These are phyloP conservation scores for Ganoderma boninense DNA, from an alignment of 1,284 basidiomycete genomes.

Conservation along the genomic window DNA sequence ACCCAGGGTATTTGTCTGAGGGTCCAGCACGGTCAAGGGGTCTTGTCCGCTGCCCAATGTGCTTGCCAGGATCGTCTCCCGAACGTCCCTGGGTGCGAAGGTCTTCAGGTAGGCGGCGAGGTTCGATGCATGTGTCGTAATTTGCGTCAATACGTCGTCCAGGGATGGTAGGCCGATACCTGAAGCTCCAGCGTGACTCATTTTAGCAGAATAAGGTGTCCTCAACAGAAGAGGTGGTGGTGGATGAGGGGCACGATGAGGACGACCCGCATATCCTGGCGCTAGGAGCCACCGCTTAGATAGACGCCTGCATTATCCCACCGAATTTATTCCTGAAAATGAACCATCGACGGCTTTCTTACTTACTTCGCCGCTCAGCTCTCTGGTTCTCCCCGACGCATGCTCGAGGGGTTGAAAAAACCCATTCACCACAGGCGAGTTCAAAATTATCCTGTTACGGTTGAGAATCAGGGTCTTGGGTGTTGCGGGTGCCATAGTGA, in stretches of 20 bases:
- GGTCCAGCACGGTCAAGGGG: slow-evolving; percentile 64
- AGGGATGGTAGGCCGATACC: slow-evolving; percentile 21
- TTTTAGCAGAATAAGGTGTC: background rate
- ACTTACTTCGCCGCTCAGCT: too few species aligned
- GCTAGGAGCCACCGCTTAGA: slow-evolving; percentile 7
- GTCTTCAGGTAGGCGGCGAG: slow-evolving; percentile 27
- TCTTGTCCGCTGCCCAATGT: slow-evolving; percentile 62
- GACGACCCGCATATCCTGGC: background rate
- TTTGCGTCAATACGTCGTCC: slow-evolving; percentile 28
- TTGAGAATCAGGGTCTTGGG: too few species aligned
- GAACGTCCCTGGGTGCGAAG: slow-evolving; percentile 34
- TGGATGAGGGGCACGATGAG: slow-evolving; percentile 4
- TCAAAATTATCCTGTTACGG: too few species aligned
- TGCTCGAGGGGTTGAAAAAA: too few species aligned
- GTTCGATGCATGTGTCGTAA: slow-evolving; percentile 22
- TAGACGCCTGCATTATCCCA: slow-evolving; percentile 17
- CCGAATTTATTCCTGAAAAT: background rate
- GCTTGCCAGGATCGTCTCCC: slow-evolving; percentile 44
- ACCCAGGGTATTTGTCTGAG: slow-evolving; percentile 65
- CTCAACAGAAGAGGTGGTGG: slow-evolving; percentile 9
- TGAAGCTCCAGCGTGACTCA: slow-evolving; percentile 22
- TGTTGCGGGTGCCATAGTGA: too few species aligned
- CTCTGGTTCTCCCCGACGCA: too few species aligned
- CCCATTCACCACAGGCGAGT: too few species aligned
- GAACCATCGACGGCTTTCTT: background rate